Conservation (phyloP, 768 basidiomycete genomes). For the Phanerochaete sordida region DNA sequence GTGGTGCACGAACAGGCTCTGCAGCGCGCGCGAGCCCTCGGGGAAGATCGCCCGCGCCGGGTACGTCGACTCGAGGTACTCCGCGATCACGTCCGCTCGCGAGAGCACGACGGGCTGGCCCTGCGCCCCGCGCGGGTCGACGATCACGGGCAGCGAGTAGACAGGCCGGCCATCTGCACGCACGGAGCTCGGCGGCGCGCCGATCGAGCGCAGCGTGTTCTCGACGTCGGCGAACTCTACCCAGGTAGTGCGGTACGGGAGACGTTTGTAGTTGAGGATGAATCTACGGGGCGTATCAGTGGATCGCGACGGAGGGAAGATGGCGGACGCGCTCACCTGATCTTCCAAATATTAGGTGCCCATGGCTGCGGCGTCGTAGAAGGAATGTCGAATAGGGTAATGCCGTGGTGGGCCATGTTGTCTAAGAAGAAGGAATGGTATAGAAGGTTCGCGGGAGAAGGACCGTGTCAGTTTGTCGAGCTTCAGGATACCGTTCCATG, state of each 20-base stretch:
- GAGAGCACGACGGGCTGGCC: slow-evolving; percentile 50
- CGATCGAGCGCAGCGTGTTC: slow-evolving; percentile 49
- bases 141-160: slow-evolving; percentile 68
- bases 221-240: slow-evolving; percentile 71
- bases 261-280: slow-evolving; percentile 73
- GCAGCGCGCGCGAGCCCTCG: slow-evolving; percentile 64
- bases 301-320: background rate
- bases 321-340: slow-evolving; percentile 42
- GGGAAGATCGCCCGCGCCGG: slow-evolving; percentile 71
- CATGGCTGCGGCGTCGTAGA: slow-evolving; percentile 63
- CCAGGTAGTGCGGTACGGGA: slow-evolving; percentile 68
- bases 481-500: background rate
- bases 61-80: slow-evolving; percentile 67
- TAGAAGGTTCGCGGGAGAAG: background rate
- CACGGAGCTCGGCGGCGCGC: slow-evolving; percentile 52
- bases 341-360: slow-evolving; percentile 74
- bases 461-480: background rate
- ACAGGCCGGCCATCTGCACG: slow-evolving; percentile 56
- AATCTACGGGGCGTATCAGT: slow-evolving; percentile 39
- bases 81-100: slow-evolving; percentile 59
- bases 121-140: slow-evolving; percentile 50
- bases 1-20: slow-evolving; percentile 67
- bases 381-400: slow-evolving; percentile 66
- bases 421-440: background rate
- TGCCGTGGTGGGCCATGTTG: slow-evolving; percentile 32